Evolutionary conservation across 2,329 filamentous ascomycete species (phyloP), one percentile per base, ranked within the genome.

Genomic region (Eutypella sp.): DNA sequence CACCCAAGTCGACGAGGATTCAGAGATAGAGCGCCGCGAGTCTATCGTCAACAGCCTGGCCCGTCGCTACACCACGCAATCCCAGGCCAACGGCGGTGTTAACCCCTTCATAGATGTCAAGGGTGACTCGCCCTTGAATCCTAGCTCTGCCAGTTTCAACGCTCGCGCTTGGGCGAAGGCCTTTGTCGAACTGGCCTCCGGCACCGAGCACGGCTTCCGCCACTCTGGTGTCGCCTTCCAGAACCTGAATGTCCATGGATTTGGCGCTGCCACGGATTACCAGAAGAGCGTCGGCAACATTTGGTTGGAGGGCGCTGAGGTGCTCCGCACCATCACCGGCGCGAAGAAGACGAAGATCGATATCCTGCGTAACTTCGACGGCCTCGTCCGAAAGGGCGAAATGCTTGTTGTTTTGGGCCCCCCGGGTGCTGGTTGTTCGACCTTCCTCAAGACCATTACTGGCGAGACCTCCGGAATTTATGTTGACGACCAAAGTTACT

Each of bases 401-500:
- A 87, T 89, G 82, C 67, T 89, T 23, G 82, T 89, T 15, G 85
- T 89, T 2, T 73, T 89, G 27, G 85, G 85, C 15, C 85, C 84
- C 45, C 85, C 85, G 2, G 79, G 79, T 34, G 76, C 78, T n/a
- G 86, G 86, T 44, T 95, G 89, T 65, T 89, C 86, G 15, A 95
- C 89, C 2, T 84, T 95, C 52, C 73, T 95, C 47, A 95, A 95
- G 71, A 87, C 88, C 0, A 80, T 95, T 54, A 81, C 88, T 3
- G 89, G 89, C 49, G 88, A 95, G 66, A 88, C 85, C 19, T 85
- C 90, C 55, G 89, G 89, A 42, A 83, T 95, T 56, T 81, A 78
- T 55, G 73, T 93, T 13, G 85, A 89, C 40, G 69, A 84, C 3
- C 69, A 72, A 10, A 84, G 86, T 0, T 81, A 87, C 51, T 81